phyloP scores from a whole-genome alignment of 768 basidiomycete genomes.

The Daedaleopsis nitida region DNA sequence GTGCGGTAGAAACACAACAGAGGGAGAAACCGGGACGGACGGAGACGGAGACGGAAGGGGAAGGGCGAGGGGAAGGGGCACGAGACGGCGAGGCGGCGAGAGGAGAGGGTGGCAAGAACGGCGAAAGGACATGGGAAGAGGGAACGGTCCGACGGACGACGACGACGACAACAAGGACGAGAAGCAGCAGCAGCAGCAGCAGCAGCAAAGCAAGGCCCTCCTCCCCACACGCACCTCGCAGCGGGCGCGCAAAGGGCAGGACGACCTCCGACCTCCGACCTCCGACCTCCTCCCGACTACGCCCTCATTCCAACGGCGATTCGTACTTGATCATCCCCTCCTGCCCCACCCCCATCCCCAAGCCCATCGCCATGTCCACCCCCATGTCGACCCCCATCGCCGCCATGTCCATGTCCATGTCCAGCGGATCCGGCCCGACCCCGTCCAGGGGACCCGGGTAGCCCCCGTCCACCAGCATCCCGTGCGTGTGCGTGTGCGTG shows the following conservation, averaged over 20 bases:
- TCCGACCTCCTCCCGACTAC: too few species aligned
- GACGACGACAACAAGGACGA: too few species aligned
- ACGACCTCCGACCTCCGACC: too few species aligned
- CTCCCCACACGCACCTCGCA: neutral
- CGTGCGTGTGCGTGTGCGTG: slow-evolving; percentile 4
- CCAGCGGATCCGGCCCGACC: slow-evolving; percentile 22
- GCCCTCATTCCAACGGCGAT: slow-evolving; percentile 34
- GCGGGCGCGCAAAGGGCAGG: neutral
- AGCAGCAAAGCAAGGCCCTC: too few species aligned
- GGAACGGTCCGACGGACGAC: too few species aligned
- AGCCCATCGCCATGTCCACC: slow-evolving; percentile 5
- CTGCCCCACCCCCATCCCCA: slow-evolving; percentile 15
- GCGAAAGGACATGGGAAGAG: too few species aligned
- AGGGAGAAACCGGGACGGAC: too few species aligned
- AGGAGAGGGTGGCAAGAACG: neutral
- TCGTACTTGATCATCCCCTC: slow-evolving; percentile 32
- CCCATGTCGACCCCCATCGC: neutral
- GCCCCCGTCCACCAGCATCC: slow-evolving; percentile 13
- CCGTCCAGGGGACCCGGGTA: slow-evolving; percentile 18
- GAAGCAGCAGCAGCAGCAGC: too few species aligned
- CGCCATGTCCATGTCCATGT: slow-evolving; percentile 22
- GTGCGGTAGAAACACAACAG: too few species aligned
- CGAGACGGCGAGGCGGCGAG: neutral
- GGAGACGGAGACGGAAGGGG: too few species aligned
- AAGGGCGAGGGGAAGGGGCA: neutral